Percentiles rank a stretch among this genome's conserved stretches.
Conservation (phyloP, 108 stramenopile genomes). For the Pseudonitzschia pungens region DNA sequence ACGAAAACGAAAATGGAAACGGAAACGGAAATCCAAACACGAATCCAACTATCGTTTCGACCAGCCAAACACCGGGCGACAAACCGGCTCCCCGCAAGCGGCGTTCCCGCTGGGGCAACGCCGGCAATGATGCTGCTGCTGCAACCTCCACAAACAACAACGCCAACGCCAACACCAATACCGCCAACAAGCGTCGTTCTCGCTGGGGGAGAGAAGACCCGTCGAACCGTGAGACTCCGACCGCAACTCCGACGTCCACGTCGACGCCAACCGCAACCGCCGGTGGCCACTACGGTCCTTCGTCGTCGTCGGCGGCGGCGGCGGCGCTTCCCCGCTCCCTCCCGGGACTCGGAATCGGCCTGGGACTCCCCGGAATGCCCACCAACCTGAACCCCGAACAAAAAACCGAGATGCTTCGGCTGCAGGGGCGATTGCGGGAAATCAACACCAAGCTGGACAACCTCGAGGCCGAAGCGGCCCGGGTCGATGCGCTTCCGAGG, state of each 20-base stretch:
- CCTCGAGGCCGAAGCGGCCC: conserved; percentile 66
- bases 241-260: conserved; percentile 23
- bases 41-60: no score
- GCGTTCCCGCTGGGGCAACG: conserved; percentile 52
- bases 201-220: conserved; percentile 64
- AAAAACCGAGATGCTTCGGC: conserved; percentile 32
- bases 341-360: conserved; percentile 34
- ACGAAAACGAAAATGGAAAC: no score
- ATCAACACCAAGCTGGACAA: conserved; percentile 66
- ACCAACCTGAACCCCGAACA: conserved; percentile 53
- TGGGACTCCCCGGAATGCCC: conserved; percentile 52
- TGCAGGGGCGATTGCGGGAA: conserved; percentile 59
- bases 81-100: conserved; percentile 49
- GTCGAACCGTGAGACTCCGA: conserved; percentile 14
- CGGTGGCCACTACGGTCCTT: conserved; percentile 22
- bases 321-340: no score
- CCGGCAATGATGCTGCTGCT: conserved; percentile 18
- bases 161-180: conserved; percentile 10
- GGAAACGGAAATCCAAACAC: no score
- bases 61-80: not conserved
- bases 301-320: conserved; percentile 37
- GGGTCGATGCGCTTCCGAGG: conserved; percentile 77
- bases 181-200: conserved; percentile 58
- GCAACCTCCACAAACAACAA: not conserved
- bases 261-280: no score